phyloP scores from a whole-genome alignment of 768 basidiomycete species.

The Hypsizygus marmoreus region DNA sequence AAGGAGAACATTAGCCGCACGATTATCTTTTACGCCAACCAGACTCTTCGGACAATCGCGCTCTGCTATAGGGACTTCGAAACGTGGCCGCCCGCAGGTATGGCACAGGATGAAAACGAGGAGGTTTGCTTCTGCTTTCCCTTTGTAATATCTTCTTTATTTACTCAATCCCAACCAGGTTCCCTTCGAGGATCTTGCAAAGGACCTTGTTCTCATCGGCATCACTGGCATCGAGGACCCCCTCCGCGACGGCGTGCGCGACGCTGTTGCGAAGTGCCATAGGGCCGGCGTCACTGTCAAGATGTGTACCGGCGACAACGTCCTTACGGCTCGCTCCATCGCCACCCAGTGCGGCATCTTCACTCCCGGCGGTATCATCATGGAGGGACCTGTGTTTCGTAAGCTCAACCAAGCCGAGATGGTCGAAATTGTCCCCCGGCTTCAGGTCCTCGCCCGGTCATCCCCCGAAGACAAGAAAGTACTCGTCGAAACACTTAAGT shows the following conservation, averaged over 20 bases:
- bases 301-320: constrained; percentile 99
- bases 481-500: constrained; percentile 85
- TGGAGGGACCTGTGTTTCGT: constrained; percentile 96
- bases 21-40: constrained; percentile 98
- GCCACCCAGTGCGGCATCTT: constrained; percentile 96
- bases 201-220: constrained; percentile 80
- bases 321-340: constrained; percentile 94
- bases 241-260: constrained; percentile 83
- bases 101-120: constrained; percentile 39
- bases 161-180: constrained; percentile 42
- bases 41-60: constrained; percentile 92
- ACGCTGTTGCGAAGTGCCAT: constrained; percentile 87
- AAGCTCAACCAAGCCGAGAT: constrained; percentile 69
- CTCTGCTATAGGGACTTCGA: constrained; percentile 90
- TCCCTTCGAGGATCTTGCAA: constrained; percentile 66
- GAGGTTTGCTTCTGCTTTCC: constrained; percentile 45
- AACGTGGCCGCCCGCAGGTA: constrained; percentile 75
- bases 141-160: constrained; percentile 7
- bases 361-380: constrained; percentile 90
- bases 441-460: constrained; percentile 96
- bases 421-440: constrained; percentile 82
- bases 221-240: constrained; percentile 98
- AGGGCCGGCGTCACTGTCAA: constrained; percentile 91
- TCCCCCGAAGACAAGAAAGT: constrained; percentile 97
- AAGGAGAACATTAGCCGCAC: constrained; percentile 86